Base-by-base conservation (phyloP, 108 stramenopile species). In the Discostella stelligeroides region DNA sequence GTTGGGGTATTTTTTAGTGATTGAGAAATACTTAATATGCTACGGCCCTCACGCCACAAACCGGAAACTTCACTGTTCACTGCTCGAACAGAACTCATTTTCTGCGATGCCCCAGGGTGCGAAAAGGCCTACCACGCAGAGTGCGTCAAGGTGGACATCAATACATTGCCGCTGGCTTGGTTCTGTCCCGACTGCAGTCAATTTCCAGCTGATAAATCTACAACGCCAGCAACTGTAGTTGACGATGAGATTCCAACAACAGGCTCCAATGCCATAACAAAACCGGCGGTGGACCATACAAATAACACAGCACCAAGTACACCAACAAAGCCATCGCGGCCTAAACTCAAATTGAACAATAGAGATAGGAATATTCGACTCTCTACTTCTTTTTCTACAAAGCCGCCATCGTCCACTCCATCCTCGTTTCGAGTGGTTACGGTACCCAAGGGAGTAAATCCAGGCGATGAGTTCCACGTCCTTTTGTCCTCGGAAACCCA, bases 401-500 rank as follows among this genome's bases (percentile, higher is more conserved):
- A 3, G 5, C 3, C 3, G 6, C 34, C 34, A 34, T 34, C 34
- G 34, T 34, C 6, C 6, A 34, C 34, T 34, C 34, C 34, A 34
- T 34, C 43, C 2, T 45, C 62, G 2, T 72, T 56, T 56, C 24
- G 73, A 66, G 53, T 58, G 15, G 73, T 75, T 11, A 45, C 27
- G 20, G 59, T 75, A 2, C 73, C 73, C 37, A n/a, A 40, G 29
- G 73, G 73, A 13, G 73, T 75, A 1, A 27, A 2, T 4, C 58
- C 59, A 23, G 65, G 65, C 2, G 24, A 65, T 0, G 18, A 60
- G 1, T 75, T 75, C 49, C 73, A 75, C 28, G 73, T 75, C 18
- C 2, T 75, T 7, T 20, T 75, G 10, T 34, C 34, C 34, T 34
- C 34, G 34, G 34, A 34, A 34, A 6, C 34, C 5, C 5, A 34